Evolutionary conservation across 208 protist genomes (phyloP).

Genomic region (Trypanosoma avium): DNA sequence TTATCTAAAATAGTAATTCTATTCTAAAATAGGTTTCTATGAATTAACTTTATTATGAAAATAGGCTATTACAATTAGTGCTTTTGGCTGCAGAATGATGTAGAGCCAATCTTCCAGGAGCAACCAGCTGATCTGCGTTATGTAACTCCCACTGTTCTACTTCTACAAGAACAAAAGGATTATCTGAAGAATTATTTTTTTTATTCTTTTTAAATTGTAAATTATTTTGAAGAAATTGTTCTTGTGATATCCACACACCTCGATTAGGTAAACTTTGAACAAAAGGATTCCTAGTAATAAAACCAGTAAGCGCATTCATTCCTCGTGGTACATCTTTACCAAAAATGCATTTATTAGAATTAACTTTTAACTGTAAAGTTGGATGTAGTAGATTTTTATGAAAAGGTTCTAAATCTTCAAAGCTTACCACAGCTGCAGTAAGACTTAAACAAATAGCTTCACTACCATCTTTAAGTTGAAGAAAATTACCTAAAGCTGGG

Average conservation of each 20-base stretch:
- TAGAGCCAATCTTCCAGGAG: conserved; percentile 76
- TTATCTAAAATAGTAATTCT: too few relatives aligned
- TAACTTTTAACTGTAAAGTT: conserved; percentile 25
- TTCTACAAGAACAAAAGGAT: conserved; percentile 63
- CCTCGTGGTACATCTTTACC: conserved; percentile 46
- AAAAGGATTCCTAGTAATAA: conserved; percentile 68
- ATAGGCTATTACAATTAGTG: conserved; percentile 10
- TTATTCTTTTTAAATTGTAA: conserved; percentile 40
- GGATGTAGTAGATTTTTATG: conserved; percentile 50
- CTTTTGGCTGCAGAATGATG: conserved; percentile 16
- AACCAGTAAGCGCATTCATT: conserved; percentile 84
- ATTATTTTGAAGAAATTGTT: conserved; percentile 71
- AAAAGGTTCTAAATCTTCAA: conserved; percentile 60
- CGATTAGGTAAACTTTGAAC: conserved; percentile 56
- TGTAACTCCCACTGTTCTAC: conserved; percentile 85
- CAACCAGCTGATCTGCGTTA: conserved; percentile 83
- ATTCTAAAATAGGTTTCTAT: conserved; percentile 20
- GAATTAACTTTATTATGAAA: conserved; percentile 7
- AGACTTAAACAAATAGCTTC: conserved; percentile 84
- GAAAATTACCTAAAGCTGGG: conserved; percentile 62
- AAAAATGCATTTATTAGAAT: conserved; percentile 12
- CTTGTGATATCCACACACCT: conserved; percentile 83
- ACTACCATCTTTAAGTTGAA: conserved; percentile 67
- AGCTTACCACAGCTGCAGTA: conserved; percentile 54
- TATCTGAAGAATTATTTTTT: conserved; percentile 16